These are phyloP conservation scores for Anthostomella pinea DNA, from an alignment of 2,329 filamentous ascomycete genomes.

Conservation along the genomic window DNA sequence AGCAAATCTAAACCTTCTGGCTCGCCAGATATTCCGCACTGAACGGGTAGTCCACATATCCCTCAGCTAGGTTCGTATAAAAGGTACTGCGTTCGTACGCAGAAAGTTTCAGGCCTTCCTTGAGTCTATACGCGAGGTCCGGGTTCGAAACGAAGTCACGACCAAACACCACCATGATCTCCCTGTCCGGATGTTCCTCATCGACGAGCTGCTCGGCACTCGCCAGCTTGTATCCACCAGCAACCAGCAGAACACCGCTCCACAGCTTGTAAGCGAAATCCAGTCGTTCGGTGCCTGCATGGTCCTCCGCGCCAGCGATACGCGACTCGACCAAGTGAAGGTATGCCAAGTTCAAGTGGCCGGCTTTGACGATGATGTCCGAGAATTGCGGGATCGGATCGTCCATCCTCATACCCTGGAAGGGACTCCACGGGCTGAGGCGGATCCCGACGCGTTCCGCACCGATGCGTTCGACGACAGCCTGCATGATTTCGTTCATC, in stretches of 20 bases:
- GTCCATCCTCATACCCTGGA: slow-evolving; percentile 62
- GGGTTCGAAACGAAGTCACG: slow-evolving; percentile 26
- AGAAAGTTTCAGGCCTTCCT: slow-evolving; percentile 16
- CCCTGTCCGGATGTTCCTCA: slow-evolving; percentile 26
- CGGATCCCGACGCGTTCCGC: slow-evolving; percentile 53
- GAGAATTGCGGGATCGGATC: slow-evolving; percentile 63
- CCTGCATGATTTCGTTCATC: slow-evolving; percentile 47
- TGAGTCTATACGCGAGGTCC: slow-evolving; percentile 22
- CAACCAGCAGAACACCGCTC: slow-evolving; percentile 32
- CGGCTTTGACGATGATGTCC: slow-evolving; percentile 43
- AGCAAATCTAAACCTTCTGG: not conserved
- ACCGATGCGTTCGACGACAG: slow-evolving; percentile 42
- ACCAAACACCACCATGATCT: slow-evolving; percentile 31
- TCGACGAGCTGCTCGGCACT: slow-evolving; percentile 30
- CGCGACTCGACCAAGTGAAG: slow-evolving; percentile 61
- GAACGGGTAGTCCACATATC: slow-evolving; percentile 38
- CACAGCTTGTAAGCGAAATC: slow-evolving; percentile 36
- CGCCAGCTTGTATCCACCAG: slow-evolving; percentile 31
- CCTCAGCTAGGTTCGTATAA: slow-evolving; percentile 19
- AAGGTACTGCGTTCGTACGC: slow-evolving; percentile 22
- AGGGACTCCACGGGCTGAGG: slow-evolving; percentile 57
- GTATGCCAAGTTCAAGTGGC: slow-evolving; percentile 55
- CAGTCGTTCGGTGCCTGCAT: slow-evolving; percentile 33
- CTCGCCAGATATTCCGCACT: slow-evolving; percentile 22
- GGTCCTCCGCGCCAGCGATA: slow-evolving; percentile 41